Evolutionary conservation across 805 yeast species (phyloP).

Genomic region (Komagataella pastoris): DNA sequence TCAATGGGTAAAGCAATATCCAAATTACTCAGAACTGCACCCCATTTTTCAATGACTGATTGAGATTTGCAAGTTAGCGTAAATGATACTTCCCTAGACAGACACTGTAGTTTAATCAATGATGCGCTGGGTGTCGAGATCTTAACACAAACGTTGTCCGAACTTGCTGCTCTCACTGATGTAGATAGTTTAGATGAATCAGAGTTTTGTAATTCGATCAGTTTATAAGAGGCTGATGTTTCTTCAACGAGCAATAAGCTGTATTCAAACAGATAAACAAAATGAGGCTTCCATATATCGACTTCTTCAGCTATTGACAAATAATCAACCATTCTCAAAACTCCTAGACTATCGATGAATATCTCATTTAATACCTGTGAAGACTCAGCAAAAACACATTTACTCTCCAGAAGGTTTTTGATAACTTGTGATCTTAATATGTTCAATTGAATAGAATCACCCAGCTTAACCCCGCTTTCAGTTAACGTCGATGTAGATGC

Average conservation of each 20-base stretch:
- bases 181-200: background rate
- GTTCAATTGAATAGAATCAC: background rate
- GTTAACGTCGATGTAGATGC: background rate
- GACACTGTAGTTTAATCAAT: background rate
- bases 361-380: background rate
- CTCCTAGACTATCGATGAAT: background rate
- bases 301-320: background rate
- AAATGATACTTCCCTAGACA: background rate
- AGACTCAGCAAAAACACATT: background rate
- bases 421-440: background rate
- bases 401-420: background rate
- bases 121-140: background rate
- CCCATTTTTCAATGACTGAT: background rate
- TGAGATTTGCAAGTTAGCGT: background rate
- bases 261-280: background rate
- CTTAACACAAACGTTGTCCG: background rate
- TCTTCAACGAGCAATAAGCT: background rate
- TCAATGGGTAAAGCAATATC: background rate
- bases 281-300: background rate
- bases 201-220: background rate
- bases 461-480: background rate
- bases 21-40: background rate
- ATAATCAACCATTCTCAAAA: background rate
- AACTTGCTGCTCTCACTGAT: background rate
- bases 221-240: background rate